Base-by-base conservation (phyloP, 768 basidiomycete species). In the Rhizopogon rudus region DNA sequence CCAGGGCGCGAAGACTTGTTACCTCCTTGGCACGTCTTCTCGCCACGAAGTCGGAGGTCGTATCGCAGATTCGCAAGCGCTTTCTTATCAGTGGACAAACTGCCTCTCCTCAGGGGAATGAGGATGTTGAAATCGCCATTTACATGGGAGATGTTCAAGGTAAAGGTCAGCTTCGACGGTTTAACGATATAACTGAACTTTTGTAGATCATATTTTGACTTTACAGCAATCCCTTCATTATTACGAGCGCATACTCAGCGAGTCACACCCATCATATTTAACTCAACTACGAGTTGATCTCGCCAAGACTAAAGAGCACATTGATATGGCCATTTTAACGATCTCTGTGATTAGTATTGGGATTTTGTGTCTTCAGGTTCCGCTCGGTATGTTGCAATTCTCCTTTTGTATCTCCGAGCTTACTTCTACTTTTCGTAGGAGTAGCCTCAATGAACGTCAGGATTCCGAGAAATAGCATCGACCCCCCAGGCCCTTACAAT, bases 81-180 rank as follows among this genome's bases (percentile, higher is more conserved):
- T 75, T 92, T 1, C 68, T 80, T 52, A 49, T 37, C 14, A 16
- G 35, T 25, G 48, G 48, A 16, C 48, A 49, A 25, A 80, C 67
- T 58, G 67, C 62, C 56, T 61, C 58, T 31, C 69, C 66, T 6
- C 68, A 66, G 49, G 73, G 66, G 22, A 76, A 76, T 4, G 80
- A 84, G 14, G 81, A 83, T 51, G 68, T 78, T 20, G 91, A 92
- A 59, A 81, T 96, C 22, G 86, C 82, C 10, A 88, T 93, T 3
- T 93, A 96, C 66, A 82, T 95, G 73, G 91, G 91, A 22, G 94
- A 98, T 68, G 81, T 98, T 2, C 91, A 94, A 75, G 94, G 94
- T 93, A 60, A 45, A 75, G 61, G 22, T 42, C 55, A 0, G 29
- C 35, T 8, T 51, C 43, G 12, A 10, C 52, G 28, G 50, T 17